These are phyloP conservation scores for Artomyces pyxidatus DNA, from an alignment of 768 basidiomycete genomes.

Conservation along the genomic window DNA sequence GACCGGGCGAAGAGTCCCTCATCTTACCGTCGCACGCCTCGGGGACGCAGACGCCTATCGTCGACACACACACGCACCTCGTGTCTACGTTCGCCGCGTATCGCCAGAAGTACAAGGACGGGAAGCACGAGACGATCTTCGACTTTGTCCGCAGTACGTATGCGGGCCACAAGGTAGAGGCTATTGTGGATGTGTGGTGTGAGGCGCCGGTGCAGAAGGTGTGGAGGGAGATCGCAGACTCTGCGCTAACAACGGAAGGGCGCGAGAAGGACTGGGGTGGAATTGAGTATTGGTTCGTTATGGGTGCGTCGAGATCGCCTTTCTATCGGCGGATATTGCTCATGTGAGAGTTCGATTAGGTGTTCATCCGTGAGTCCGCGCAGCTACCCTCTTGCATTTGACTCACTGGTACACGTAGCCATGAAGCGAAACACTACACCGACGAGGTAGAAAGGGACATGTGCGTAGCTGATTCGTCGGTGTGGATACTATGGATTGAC, in stretches of 20 bases:
- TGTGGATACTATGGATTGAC: neutral
- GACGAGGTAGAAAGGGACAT: slow-evolving; percentile 63
- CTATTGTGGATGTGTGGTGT: slow-evolving; percentile 85
- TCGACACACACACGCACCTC: slow-evolving; percentile 87
- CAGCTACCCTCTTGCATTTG: neutral
- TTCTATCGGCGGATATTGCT: neutral
- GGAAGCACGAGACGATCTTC: slow-evolving; percentile 45
- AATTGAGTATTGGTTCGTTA: slow-evolving; percentile 75
- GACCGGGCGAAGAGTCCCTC: slow-evolving; percentile 9
- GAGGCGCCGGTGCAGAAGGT: slow-evolving; percentile 58
- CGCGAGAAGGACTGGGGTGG: slow-evolving; percentile 52
- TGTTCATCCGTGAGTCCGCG: slow-evolving; percentile 56
- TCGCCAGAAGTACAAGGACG: slow-evolving; percentile 49
- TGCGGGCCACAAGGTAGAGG: slow-evolving; percentile 44
- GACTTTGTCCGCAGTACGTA: slow-evolving; percentile 65
- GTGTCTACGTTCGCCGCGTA: slow-evolving; percentile 64
- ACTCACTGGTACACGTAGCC: slow-evolving; percentile 29
- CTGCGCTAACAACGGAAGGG: slow-evolving; percentile 45
- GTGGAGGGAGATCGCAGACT: slow-evolving; percentile 72
- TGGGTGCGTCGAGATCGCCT: slow-evolving; percentile 38
- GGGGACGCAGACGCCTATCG: slow-evolving; percentile 31
- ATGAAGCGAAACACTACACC: slow-evolving; percentile 63
- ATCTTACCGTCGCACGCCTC: slow-evolving; percentile 10
- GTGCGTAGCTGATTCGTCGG: slow-evolving; percentile 29
- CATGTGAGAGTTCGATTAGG: slow-evolving; percentile 29